Evolutionary conservation across 78 protist genomes (phyloP), one percentile per base, ranked within the genome.

Genomic region (Isochrysis galbana): DNA sequence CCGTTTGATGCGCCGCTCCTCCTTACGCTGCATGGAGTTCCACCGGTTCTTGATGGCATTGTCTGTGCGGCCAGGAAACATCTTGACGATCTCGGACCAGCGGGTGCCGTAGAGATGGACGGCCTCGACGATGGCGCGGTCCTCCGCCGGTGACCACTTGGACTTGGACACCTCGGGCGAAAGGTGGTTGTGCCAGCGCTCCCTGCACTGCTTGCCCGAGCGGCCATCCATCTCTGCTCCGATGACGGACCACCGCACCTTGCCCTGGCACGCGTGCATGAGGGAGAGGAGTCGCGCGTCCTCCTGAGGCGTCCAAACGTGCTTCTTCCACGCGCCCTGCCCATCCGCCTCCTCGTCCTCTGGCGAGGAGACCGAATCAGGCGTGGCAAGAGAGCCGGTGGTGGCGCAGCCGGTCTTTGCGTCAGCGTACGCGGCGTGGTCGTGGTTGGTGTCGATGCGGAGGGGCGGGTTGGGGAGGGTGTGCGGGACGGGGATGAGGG

Each of bases 171-270:
- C 32, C 5, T 78, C 82, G 2, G 95, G 93, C 10, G 22, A 7
- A 14, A 94, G 78, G 32, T 94, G 95, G 22, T 94, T 94, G 46
- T 70, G 72, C 92, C 92, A 96, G 21, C 98, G 80, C 94, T 97
- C 98, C 39, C 98, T 78, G 88, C 98, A 97, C 39, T 97, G 98
- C 91, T 97, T 97, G 36, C 97, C 97, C 84, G 92, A 74, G n/a
- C 98, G 91, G 39, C 97, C 96, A 7, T 84, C 91, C 21, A 97
- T 17, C 34, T 97, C 90, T 21, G 36, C n/a, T 21, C 97, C 97
- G 67, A 97, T 95, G 69, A 90, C 70, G 34, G 97, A 95, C 98
- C 98, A 97, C 36, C 48, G 48, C 48, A n/a, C 17, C 17, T 7
- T 7, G 39, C 82, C 82, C 17, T 29, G 11, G 5, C 5, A 14